Evolutionary conservation across 495 filamentous ascomycete genomes (phyloP), one percentile per base, ranked within the genome.

Genomic region (Pyrenula massariospora): DNA sequence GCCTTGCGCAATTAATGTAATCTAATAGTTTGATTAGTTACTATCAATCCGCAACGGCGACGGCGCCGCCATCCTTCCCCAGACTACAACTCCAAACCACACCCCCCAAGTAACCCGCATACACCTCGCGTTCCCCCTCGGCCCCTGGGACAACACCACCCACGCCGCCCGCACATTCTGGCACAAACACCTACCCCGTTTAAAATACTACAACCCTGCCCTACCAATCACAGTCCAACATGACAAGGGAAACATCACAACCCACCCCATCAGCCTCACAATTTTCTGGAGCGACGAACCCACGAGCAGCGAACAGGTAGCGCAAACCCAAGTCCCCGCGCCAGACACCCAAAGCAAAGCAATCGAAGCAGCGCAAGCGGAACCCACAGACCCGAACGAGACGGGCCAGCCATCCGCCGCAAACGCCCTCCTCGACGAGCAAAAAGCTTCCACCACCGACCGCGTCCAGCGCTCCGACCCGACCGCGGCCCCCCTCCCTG

Each of bases 161-260:
- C 77, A 86, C 65, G 92, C 92, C 22, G 82, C 93, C 31, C 85
- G 87, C 57, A 88, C 89, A 76, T 95, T 98, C 78, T 96, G 89
- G 91, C 83, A 80, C 52, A 70, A 82, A 42, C 86, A 81, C 62
- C 83, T 98, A 25, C 87, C 88, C 1, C 81, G 88, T 59, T 75
- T 98, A 56, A 95, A 98, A 77, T 97, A 85, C 75, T 86, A 93
- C 75, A 98, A 98, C 66, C 93, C 93, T 0, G 74, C 80, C 8
- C 66, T 97, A 15, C 78, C 81, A 15, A 92, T 97, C 83, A 84
- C 86, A 36, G 83, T 97, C 54, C 81, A 81, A 62, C 85, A 88
- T 20, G 73, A 86, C 22, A 71, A 81, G 53, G 65, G 50, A 20
- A 52, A 8, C 19, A 19, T 21, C 8, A 24, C 8, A 10, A 70